Evolutionary conservation across 176 grass and related monocot genomes (phyloP).

Genomic region (Thalia dealbata): DNA sequence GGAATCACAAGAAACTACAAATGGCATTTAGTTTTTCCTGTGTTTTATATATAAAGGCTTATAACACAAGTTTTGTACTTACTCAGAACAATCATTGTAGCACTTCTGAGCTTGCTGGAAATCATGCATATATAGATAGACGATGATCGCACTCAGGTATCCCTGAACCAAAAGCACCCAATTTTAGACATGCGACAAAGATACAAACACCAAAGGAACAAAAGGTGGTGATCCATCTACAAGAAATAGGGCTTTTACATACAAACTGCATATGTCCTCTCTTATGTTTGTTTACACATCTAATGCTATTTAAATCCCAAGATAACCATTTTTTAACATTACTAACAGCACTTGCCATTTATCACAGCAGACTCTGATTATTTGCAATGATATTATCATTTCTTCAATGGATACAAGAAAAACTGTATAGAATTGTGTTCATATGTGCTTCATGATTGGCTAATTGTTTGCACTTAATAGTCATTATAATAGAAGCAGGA

Average conservation of each 20-base stretch:
- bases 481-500: background rate
- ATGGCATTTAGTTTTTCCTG: background rate
- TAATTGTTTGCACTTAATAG: background rate
- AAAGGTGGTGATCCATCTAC: background rate
- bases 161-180: constrained; percentile 40
- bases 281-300: no score
- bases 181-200: background rate
- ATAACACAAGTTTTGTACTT: constrained; percentile 26
- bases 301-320: no score
- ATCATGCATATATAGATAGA: constrained; percentile 94
- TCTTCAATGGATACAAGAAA: no score
- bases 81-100: constrained; percentile 97
- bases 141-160: constrained; percentile 83
- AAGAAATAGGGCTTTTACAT: no score
- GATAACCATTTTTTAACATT: no score
- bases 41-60: background rate
- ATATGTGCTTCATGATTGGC: no score
- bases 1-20: constrained; percentile 1
- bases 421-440: no score
- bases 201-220: background rate
- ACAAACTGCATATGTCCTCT: no score
- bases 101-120: constrained; percentile 98
- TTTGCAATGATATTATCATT: no score
- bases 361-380: no score
- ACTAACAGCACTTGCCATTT: no score